Base-by-base conservation (phyloP, 2,329 filamentous ascomycete genomes). In the Iodosphaeria phyllophila region DNA sequence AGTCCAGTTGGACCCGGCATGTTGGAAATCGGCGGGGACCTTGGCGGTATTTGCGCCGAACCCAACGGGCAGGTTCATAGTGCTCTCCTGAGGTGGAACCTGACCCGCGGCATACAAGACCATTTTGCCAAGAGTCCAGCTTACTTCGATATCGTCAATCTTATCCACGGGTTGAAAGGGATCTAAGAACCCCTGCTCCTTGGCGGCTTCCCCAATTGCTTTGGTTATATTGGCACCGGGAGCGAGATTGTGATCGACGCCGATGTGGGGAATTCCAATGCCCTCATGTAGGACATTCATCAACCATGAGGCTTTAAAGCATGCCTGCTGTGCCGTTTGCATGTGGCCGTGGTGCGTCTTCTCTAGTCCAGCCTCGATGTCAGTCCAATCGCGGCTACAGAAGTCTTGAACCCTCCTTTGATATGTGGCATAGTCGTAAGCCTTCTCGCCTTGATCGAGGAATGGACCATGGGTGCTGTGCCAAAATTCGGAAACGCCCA, bases 401-500 rank as follows among this genome's bases (percentile, higher is more conserved):
- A 92, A 95, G 5, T 79, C 67, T 31, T 73, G 64, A 4, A 95
- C 89, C 18, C 75, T 70, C 33, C 74, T 60, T 43, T 95, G 84
- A 39, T 95, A 98, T 0, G 77, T 83, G 32, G 74, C 67, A 36
- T 92, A 79, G 41, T 95, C 83, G 46, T 95, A 98, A 0, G 78
- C 70, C 35, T 79, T 74, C 36, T 83, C 78, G 35, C 78, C 74
- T 32, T 67, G 63, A 34, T 79, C 71, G 4, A 70, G 71, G 38
- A 98, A 95, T 2, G 95, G 74, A 27, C 89, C 83, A 39, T 98
- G 89, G 0, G 89, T 98, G 0, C 86, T 92, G 47, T 98, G 89
- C 86, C 89, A 98, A 50, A 92, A 98, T 44, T 98, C 89, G 1
- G 86, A 95, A 4, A 98, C 86, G 8, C 89, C 89, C 15, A 98